phyloP scores from a whole-genome alignment of 2,329 filamentous ascomycete species.

The Diaporthe aspalathi region DNA sequence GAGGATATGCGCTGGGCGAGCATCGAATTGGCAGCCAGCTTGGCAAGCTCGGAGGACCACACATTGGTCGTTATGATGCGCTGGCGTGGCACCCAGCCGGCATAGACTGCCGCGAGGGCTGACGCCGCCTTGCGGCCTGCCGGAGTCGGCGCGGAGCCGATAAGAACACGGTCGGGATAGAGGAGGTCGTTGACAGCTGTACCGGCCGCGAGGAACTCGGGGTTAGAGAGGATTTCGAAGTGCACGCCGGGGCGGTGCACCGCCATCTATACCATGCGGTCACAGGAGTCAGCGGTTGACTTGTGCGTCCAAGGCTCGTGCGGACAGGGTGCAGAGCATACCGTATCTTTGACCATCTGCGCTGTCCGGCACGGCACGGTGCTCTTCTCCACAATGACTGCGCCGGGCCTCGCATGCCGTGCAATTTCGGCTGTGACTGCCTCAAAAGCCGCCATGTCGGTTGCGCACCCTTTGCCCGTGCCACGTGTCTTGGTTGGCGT shows the following conservation, averaged over 20 bases:
- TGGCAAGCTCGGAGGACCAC: constrained; percentile 83
- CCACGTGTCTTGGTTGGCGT: constrained; percentile 81
- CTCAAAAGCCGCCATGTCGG: constrained; percentile 79
- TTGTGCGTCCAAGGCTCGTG: not conserved
- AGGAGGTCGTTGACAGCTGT: constrained; percentile 79
- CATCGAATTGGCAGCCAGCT: constrained; percentile 84
- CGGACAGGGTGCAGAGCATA: constrained; percentile 53
- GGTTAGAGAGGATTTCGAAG: constrained; percentile 84
- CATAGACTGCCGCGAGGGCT: constrained; percentile 74
- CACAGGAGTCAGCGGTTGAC: not conserved
- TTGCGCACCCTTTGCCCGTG: constrained; percentile 75
- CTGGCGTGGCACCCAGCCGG: constrained; percentile 74
- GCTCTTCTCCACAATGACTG: constrained; percentile 84
- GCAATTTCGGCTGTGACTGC: constrained; percentile 76
- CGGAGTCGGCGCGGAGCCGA: constrained; percentile 73
- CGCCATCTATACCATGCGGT: constrained; percentile 57
- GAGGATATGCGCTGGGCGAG: constrained; percentile 83
- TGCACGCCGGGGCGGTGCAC: constrained; percentile 70
- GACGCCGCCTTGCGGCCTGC: constrained; percentile 72
- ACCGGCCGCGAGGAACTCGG: constrained; percentile 83
- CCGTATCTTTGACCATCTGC: constrained; percentile 74
- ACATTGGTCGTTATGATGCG: constrained; percentile 79
- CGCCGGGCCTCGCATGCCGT: constrained; percentile 71
- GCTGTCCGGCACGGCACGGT: constrained; percentile 83
- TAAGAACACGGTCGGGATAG: constrained; percentile 78